Conservation (phyloP, 1,284 basidiomycete species). For the Pascua guehoae region DNA sequence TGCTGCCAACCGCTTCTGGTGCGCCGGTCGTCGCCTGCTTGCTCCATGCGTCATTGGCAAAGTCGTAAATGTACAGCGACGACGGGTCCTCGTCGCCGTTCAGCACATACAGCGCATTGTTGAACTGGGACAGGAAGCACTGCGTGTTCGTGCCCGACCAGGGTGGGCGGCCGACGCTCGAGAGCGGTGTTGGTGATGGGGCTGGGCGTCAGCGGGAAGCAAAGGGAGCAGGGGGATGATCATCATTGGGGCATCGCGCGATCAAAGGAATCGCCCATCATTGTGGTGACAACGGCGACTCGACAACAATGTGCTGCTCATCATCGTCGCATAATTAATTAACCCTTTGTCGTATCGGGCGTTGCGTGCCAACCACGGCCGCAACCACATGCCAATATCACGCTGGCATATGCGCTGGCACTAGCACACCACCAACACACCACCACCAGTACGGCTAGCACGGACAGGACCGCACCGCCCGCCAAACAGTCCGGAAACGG, state of each 20-base stretch:
- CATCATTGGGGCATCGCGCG: neutral
- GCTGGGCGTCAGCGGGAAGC: constrained; percentile 23
- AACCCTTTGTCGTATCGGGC: too few relatives aligned
- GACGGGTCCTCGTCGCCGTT: constrained; percentile 57
- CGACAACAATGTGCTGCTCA: too few relatives aligned
- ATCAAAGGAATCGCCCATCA: neutral
- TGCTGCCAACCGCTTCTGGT: constrained; percentile 34
- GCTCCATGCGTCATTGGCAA: constrained; percentile 44
- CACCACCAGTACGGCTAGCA: too few relatives aligned
- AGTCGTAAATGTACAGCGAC: constrained; percentile 46
- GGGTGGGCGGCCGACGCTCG: constrained; percentile 43
- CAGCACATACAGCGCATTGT: constrained; percentile 66
- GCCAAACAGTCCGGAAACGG: neutral
- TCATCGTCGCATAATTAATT: too few relatives aligned
- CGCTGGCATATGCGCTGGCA: too few relatives aligned
- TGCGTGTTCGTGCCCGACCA: constrained; percentile 48
- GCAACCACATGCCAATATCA: too few relatives aligned
- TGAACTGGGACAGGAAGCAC: constrained; percentile 47
- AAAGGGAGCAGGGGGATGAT: neutral
- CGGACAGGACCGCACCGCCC: too few relatives aligned
- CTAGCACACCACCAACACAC: too few relatives aligned
- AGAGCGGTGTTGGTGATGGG: constrained; percentile 30
- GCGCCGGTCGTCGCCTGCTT: constrained; percentile 43
- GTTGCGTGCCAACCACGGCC: too few relatives aligned
- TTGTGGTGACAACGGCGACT: too few relatives aligned